These are phyloP conservation scores for Phytophthora macrochlamydospora DNA, from an alignment of 352 stramenopile genomes.

Conservation along the genomic window DNA sequence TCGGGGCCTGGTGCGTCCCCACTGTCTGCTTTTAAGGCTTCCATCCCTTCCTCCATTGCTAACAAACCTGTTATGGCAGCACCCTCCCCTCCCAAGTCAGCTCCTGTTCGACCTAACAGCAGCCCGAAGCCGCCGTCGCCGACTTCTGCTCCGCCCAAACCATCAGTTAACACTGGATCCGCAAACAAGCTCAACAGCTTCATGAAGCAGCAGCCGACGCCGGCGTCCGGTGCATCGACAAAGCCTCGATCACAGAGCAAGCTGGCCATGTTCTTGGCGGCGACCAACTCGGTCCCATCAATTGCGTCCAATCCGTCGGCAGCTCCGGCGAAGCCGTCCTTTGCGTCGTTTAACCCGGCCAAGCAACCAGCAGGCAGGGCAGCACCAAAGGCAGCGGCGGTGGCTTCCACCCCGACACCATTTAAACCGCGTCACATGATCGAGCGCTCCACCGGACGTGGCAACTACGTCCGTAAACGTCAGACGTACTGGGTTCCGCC, in stretches of 20 bases:
- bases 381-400: conserved; percentile 14
- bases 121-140: conserved; percentile 17
- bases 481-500: conserved; percentile 71
- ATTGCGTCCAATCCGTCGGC: conserved; percentile 21
- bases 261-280: conserved; percentile 76
- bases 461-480: conserved; percentile 77
- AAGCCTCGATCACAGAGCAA: conserved; percentile 79
- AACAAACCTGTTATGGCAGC: conserved; percentile 19
- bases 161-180: conserved; percentile 23
- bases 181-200: conserved; percentile 80
- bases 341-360: conserved; percentile 39
- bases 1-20: conserved; percentile 24
- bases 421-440: conserved; percentile 56
- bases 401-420: conserved; percentile 10
- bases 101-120: conserved; percentile 32
- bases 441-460: conserved; percentile 64
- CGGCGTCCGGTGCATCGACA: conserved; percentile 22
- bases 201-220: conserved; percentile 69
- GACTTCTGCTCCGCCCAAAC: conserved; percentile 16
- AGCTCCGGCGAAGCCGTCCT: conserved; percentile 25
- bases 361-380: conserved; percentile 20
- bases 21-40: conserved; percentile 35
- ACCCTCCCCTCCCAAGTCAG: conserved; percentile 32
- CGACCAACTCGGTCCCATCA: conserved; percentile 42
- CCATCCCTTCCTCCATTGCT: conserved; percentile 27